These are phyloP conservation scores for Mercurialis annua DNA, from an alignment of 345 rosid species.

Conservation along the genomic window DNA sequence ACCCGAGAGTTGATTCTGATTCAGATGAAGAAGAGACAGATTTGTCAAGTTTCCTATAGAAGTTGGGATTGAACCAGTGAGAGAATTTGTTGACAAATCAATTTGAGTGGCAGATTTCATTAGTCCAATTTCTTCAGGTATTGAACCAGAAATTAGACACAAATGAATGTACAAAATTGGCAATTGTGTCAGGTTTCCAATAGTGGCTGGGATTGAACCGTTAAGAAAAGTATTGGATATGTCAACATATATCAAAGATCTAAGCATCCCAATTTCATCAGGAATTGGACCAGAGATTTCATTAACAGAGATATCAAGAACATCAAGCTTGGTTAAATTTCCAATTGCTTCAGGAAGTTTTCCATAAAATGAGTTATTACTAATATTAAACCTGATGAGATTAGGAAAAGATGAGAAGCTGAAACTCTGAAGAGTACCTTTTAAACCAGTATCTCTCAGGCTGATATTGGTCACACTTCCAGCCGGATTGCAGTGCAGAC, in stretches of 20 bases:
- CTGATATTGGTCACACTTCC: slow-evolving; percentile 24
- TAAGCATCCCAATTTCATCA: slow-evolving; percentile 1
- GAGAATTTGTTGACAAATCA: slow-evolving; percentile 19
- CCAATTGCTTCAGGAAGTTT: slow-evolving; percentile 25
- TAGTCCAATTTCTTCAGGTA: slow-evolving; percentile 28
- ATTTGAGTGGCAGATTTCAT: slow-evolving; percentile 17
- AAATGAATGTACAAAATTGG: neutral
- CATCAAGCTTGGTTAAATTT: slow-evolving; percentile 17
- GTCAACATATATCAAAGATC: slow-evolving; percentile 6
- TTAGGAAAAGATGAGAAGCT: slow-evolving; percentile 31
- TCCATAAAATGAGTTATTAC: slow-evolving; percentile 11
- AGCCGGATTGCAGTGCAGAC: slow-evolving; percentile 21
- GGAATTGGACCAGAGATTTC: slow-evolving; percentile 16
- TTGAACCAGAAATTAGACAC: slow-evolving; percentile 12
- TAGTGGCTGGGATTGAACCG: slow-evolving; percentile 1
- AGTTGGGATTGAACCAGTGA: slow-evolving; percentile 29
- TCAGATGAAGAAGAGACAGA: neutral
- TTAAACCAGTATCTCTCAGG: slow-evolving; percentile 18
- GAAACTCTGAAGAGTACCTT: slow-evolving; percentile 13
- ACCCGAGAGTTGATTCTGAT: slow-evolving; percentile 8
- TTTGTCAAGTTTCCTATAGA: slow-evolving; percentile 23
- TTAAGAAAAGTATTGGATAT: neutral
- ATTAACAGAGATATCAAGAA: slow-evolving; percentile 20
- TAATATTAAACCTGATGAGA: slow-evolving; percentile 17
- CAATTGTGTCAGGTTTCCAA: slow-evolving; percentile 1